Conservation (phyloP, 2,329 filamentous ascomycete species). For the Talaromyces atroroseus region DNA sequence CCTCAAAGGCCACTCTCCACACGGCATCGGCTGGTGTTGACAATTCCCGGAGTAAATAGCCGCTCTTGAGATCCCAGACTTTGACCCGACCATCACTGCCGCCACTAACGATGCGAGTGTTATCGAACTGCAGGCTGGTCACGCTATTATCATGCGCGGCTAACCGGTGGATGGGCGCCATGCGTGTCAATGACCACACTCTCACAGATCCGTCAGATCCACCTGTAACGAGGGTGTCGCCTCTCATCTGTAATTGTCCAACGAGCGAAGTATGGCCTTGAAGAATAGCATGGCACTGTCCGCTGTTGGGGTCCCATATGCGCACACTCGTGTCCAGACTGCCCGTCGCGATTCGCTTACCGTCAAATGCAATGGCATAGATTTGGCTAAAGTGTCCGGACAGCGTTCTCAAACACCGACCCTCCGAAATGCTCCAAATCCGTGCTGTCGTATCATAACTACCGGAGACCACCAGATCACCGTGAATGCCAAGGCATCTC, state of each 20-base stretch:
- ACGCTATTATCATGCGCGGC: conserved; percentile 98
- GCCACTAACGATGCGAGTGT: conserved; percentile 88
- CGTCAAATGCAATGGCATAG: conserved; percentile 97
- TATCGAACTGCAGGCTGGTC: conserved; percentile 94
- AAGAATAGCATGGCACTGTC: conserved; percentile 81
- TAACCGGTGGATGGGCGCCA: conserved; percentile 85
- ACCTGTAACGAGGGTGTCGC: conserved; percentile 89
- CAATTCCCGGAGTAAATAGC: conserved; percentile 82
- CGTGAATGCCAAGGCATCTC: conserved; percentile 89
- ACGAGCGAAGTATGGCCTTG: conserved; percentile 97
- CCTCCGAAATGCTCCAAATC: conserved; percentile 97
- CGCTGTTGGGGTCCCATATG: conserved; percentile 89
- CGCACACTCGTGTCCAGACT: conserved; percentile 94
- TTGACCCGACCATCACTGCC: conserved; percentile 97
- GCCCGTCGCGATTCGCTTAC: conserved; percentile 85
- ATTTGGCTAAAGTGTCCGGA: conserved; percentile 97
- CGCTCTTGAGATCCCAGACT: conserved; percentile 94
- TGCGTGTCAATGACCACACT: conserved; percentile 89
- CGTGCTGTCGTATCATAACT: conserved; percentile 96
- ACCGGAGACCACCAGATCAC: conserved; percentile 93
- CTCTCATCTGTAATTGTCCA: conserved; percentile 91
- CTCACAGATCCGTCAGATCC: conserved; percentile 93
- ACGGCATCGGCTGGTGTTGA: conserved; percentile 90
- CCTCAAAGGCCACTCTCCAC: conserved; percentile 96
- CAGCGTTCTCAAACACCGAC: conserved; percentile 82